Base-by-base conservation (phyloP, 2,329 filamentous ascomycete genomes). In the Clarireedia homoeocarpa region DNA sequence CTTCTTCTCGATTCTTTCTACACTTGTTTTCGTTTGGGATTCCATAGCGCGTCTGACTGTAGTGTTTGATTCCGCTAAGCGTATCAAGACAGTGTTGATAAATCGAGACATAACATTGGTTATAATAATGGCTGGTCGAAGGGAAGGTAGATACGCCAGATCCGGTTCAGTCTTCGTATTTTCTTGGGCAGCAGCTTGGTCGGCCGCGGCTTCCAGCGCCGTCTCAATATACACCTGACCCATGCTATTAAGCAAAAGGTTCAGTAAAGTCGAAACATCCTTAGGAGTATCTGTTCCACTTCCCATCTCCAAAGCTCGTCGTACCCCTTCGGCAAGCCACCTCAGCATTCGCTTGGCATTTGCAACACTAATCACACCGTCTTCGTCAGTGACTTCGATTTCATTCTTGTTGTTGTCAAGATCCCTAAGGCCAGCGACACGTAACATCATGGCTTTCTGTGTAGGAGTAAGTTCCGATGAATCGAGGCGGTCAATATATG, bases 291-390 rank as follows among this genome's bases (percentile, higher is more conserved):
- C 94, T 56, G 81, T 86, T 51, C 85, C 85, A 24, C 89, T 86
- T 24, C 89, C 91, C n/a, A 99, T 78, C 71, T 99, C 94, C 9
- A 99, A 78, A 0, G 91, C 90, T 61, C 94, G 81, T 40, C 94
- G 88, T 24, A 99, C 92, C 60, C 89, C 91, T 75, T 99, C 94
- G 2, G 94, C 94, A 42, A 99, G 76, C 94, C 94, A 99, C 69
- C 89, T 95, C 58, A 99, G 80, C 91, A 99, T 99, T 56, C 94
- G 83, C 73, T 97, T 97, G n/a, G 91, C 89, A 69, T 88, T 91
- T n/a, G 83, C 77, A 4, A 95, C 77, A 63, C 85, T 92, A 26
- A 97, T 75, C 56, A 84, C 78, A 36, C 94, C 94, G 66, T 99
- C 92, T 67, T 92, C 85, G 58, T 97, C 94, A 0, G 86, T 85